A percentile compares a stretch with the other conserved stretches of the same genome.
phyloP scores from a whole-genome alignment of 495 filamentous ascomycete genomes.

The Aspergillus ostianus region DNA sequence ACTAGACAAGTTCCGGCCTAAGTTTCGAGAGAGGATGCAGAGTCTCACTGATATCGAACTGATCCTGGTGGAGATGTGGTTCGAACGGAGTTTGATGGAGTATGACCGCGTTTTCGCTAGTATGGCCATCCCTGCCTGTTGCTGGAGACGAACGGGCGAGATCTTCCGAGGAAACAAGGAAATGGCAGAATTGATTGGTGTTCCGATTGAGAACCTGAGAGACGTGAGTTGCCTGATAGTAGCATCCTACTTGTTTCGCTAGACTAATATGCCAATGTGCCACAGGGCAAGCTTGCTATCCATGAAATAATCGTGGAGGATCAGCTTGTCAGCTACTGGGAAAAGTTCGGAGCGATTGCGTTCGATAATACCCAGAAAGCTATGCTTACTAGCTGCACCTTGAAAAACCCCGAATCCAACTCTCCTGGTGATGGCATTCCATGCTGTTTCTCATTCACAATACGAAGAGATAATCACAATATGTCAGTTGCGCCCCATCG shows the following conservation, averaged over 20 bases:
- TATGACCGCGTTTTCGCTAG: constrained; percentile 98
- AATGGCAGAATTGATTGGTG: constrained; percentile 95
- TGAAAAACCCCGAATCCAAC: constrained; percentile 80
- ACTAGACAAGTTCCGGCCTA: constrained; percentile 87
- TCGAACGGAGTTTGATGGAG: constrained; percentile 90
- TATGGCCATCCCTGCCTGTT: constrained; percentile 98
- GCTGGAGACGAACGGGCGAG: constrained; percentile 94
- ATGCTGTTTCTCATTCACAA: constrained; percentile 98
- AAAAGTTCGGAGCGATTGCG: constrained; percentile 97
- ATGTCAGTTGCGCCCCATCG: constrained; percentile 64
- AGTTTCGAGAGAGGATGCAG: constrained; percentile 94
- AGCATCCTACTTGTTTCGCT: neutral
- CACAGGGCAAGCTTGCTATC: constrained; percentile 85
- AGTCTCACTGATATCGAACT: constrained; percentile 87
- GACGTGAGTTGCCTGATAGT: constrained; percentile 61
- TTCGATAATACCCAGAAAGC: constrained; percentile 97
- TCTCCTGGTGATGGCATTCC: constrained; percentile 71
- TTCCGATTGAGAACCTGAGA: constrained; percentile 84
- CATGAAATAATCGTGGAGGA: constrained; percentile 96
- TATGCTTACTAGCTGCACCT: constrained; percentile 87
- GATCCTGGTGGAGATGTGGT: constrained; percentile 97
- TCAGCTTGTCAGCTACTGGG: constrained; percentile 95
- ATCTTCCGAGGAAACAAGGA: constrained; percentile 98
- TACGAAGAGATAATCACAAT: constrained; percentile 89
- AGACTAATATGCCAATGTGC: constrained; percentile 5